These are phyloP conservation scores for Clarireedia sp. DNA, from an alignment of 2,329 filamentous ascomycete genomes.

Conservation along the genomic window DNA sequence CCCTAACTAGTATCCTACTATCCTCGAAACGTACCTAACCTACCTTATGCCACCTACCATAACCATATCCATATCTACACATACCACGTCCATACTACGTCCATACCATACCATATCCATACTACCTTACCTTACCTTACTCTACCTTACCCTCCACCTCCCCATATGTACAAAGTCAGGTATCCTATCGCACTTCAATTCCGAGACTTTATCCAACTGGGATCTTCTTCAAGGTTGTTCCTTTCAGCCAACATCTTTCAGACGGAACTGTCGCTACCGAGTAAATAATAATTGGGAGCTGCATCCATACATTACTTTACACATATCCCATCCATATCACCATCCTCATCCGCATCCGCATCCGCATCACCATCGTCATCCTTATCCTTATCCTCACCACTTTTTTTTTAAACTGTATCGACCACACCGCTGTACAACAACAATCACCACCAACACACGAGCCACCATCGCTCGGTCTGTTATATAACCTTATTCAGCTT, in stretches of 20 bases:
- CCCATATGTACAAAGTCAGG: not conserved
- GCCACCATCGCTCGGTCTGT: not conserved
- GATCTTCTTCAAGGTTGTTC: conserved; percentile 7
- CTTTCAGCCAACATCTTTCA: not conserved
- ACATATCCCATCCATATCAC: not conserved
- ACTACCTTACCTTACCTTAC: no score
- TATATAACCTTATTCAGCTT: not conserved
- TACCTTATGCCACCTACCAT: no score
- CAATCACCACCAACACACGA: no score
- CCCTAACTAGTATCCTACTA: no score
- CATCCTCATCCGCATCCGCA: not conserved
- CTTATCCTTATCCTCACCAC: not conserved
- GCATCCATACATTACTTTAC: not conserved
- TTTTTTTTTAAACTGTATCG: no score
- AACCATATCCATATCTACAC: no score
- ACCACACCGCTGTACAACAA: no score
- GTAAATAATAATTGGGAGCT: not conserved
- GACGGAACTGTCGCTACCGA: conserved; percentile 7
- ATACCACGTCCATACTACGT: no score
- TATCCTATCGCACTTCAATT: not conserved
- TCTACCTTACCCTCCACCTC: not conserved
- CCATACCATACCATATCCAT: no score
- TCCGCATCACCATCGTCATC: not conserved
- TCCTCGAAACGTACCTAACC: no score
- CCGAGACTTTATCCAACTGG: not conserved